Evolutionary conservation across 2,329 filamentous ascomycete genomes (phyloP), one percentile per base, ranked within the genome.

Genomic region (Colletotrichum nymphaeae): DNA sequence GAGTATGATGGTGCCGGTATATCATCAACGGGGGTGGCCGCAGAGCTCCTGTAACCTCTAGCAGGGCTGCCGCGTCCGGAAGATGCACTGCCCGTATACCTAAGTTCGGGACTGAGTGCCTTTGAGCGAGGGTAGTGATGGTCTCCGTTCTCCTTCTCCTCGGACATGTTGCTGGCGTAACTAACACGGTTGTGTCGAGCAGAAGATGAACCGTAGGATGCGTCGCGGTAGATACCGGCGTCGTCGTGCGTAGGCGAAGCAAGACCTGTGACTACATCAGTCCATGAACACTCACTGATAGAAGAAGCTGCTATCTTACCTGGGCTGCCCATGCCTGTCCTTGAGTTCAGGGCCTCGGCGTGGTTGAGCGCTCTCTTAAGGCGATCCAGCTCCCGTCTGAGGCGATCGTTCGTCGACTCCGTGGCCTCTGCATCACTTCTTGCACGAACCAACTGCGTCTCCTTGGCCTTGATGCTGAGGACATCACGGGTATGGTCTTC

Each of bases 401-500:
- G 89, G 70, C 94, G 93, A 74, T 97, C 94, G 65, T 97, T 95
- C 72, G 92, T 93, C 78, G 95, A 92, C 80, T 98, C 95, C 0
- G 95, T 94, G 0, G 94, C 92, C 81, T 98, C 96, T 37, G 93
- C 94, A 79, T 99, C 97, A 76, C 94, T 95, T 67, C 95, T 90
- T 12, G 97, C 95, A 57, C 97, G 93, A 11, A 98, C 96, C 5
- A 99, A 89, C 79, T 99, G 97, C 3, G 97, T 98, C 83, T 99
- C 97, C 83, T 99, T 99, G 16, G 97, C 97, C 82, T 98, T 98
- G 85, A 99, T 97, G 77, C 95, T 97, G 55, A 99, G 88, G 0
- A 98, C 95, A 78, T 99, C 96, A 60, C 96, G 90, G 0, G 97
- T 99, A 81, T 98, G 96, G 78, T 98, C 96, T 83, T 99, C 97